Base-by-base conservation (phyloP, 2,329 filamentous ascomycete species). In the Penicillium sp. region DNA sequence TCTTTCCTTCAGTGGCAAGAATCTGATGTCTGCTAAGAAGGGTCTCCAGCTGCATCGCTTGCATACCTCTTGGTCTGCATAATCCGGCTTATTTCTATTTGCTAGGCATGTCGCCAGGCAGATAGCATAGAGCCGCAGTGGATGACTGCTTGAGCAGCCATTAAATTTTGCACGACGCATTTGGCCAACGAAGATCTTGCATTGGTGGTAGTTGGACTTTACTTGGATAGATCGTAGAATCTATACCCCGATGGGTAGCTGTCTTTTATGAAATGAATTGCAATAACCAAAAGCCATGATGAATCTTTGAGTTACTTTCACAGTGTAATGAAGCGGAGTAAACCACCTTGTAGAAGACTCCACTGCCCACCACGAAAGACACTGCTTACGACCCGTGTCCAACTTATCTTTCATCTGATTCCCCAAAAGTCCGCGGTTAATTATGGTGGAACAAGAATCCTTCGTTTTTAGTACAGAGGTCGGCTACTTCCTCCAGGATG, bases 401-500 rank as follows among this genome's bases (percentile, higher is more conserved):
- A 18, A 34, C 31, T 11, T 9, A 34, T 9, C 14, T 7, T 27
- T 28, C n/a, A 28, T 3, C 10, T 22, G 4, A 9, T 11, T 23
- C 20, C 2, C 8, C 10, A 40, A 28, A n/a, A 20, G 27, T 6
- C 36, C 13, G 24, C 6, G 23, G n/a, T 24, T 34, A 24, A 40
- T 48, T 20, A 46, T 31, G 18, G 35, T 31, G 18, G 35, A 32
- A 16, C 40, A 48, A 31, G 57, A 52, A 11, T 51, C 66, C 39
- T 60, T 66, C 47, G 55, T 56, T 6, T 72, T 73, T 47, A 63
- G 61, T 22, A 69, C 71, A 3, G 69, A 78, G 1, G 51, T 65
- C 0, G 75, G 75, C 1, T 74, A 73, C 55, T 79, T 79, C 57
- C 53, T 71, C 28, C 76, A 78, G 58, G 75, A 76, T 58, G 72